phyloP scores from a whole-genome alignment of 169 alveolate genomes.

The Plasmodium sp. region DNA sequence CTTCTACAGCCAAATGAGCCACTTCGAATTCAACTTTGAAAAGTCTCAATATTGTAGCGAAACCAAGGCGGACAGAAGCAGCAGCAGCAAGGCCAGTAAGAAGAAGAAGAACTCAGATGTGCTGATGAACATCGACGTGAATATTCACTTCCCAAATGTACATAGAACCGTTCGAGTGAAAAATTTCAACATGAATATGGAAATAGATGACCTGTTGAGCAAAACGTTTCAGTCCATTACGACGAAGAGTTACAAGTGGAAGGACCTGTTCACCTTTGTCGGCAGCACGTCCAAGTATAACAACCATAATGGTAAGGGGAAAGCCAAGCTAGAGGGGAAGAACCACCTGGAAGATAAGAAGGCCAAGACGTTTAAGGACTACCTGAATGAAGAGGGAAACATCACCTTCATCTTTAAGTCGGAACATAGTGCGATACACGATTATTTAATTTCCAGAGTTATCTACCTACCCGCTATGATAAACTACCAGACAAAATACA shows the following conservation, averaged over 20 bases:
- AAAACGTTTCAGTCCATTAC: constrained; percentile 44
- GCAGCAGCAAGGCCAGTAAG: neutral
- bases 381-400: constrained; percentile 13
- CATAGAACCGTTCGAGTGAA: constrained; percentile 47
- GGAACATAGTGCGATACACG: constrained; percentile 25
- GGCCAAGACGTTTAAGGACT: constrained; percentile 10
- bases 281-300: neutral
- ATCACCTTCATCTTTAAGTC: constrained; percentile 37
- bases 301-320: neutral
- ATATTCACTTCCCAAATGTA: constrained; percentile 24
- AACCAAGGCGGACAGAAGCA: neutral
- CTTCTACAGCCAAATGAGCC: constrained; percentile 21
- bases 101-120: neutral
- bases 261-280: constrained; percentile 27
- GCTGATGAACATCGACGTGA: constrained; percentile 6
- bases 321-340: neutral
- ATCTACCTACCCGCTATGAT: constrained; percentile 44
- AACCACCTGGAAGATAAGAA: neutral
- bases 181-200: constrained; percentile 40
- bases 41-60: constrained; percentile 6
- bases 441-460: constrained; percentile 36
- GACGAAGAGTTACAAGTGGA: constrained; percentile 21
- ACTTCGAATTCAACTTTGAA: constrained; percentile 30
- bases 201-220: constrained; percentile 26
- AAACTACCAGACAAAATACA: constrained; percentile 49